These are phyloP conservation scores for Fusarium equiseti DNA, from an alignment of 2,329 filamentous ascomycete species.

Conservation along the genomic window DNA sequence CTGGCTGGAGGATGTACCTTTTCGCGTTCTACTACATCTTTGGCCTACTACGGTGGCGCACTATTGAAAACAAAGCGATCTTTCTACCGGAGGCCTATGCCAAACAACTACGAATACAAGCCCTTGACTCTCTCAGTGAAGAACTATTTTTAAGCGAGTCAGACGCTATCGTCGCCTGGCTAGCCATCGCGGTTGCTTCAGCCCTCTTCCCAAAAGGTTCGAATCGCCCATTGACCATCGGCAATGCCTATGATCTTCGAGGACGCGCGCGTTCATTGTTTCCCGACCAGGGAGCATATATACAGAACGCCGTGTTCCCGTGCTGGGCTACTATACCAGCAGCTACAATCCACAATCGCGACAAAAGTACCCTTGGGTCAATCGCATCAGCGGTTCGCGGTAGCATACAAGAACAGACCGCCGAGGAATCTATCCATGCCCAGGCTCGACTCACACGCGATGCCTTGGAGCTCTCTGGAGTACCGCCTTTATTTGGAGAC, in stretches of 20 bases:
- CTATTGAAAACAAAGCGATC: slow-evolving; percentile 3
- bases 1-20: not conserved
- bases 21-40: slow-evolving; percentile 10
- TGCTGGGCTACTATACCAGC: slow-evolving; percentile 6
- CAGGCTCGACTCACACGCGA: slow-evolving; percentile 13
- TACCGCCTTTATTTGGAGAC: slow-evolving; percentile 21
- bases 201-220: slow-evolving; percentile 6
- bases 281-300: not conserved
- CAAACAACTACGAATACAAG: not conserved
- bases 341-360: not conserved
- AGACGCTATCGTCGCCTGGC: slow-evolving; percentile 11
- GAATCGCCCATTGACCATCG: not conserved
- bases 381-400: slow-evolving; percentile 9
- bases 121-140: not conserved
- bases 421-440: slow-evolving; percentile 2
- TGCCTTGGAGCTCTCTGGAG: not conserved
- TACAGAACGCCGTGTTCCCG: slow-evolving; percentile 12
- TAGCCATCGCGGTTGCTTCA: not conserved
- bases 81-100: slow-evolving; percentile 2
- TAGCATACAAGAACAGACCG: slow-evolving; percentile 6
- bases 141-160: slow-evolving; percentile 9
- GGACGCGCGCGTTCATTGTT: slow-evolving; percentile 14
- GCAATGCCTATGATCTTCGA: slow-evolving; percentile 13
- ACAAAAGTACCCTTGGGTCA: not conserved
- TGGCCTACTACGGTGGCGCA: slow-evolving; percentile 1